Percentiles rank a stretch among this genome's conserved stretches.
These are phyloP conservation scores for Aphanomyces euteiches DNA, from an alignment of 352 stramenopile species.

Conservation along the genomic window DNA sequence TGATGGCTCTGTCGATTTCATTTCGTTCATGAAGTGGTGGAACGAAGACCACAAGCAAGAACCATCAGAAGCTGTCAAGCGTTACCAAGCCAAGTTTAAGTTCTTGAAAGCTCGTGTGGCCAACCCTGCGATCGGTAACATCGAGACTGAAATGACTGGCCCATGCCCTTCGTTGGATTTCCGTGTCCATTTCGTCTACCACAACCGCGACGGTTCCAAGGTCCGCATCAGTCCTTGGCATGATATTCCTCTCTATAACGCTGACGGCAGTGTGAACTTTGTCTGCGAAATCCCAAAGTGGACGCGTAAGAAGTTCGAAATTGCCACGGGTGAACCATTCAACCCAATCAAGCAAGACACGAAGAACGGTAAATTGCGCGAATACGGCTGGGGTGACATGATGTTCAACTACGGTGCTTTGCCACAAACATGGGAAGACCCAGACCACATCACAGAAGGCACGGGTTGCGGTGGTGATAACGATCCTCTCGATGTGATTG, in stretches of 20 bases:
- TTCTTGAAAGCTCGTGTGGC: conserved; percentile 84
- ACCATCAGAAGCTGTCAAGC: conserved; percentile 76
- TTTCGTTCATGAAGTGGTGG: conserved; percentile 87
- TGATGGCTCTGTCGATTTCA: conserved; percentile 74
- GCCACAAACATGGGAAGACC: conserved; percentile 99
- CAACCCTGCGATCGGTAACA: conserved; percentile 75
- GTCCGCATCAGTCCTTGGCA: conserved; percentile 97
- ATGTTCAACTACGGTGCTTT: conserved; percentile 99
- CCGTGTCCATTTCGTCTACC: conserved; percentile 88
- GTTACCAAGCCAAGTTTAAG: conserved; percentile 81
- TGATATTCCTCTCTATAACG: conserved; percentile 94
- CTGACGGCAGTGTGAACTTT: conserved; percentile 83
- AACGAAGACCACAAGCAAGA: conserved; percentile 71
- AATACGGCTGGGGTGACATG: conserved; percentile 95
- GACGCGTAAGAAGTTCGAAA: conserved; percentile 99
- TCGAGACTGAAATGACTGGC: conserved; percentile 67
- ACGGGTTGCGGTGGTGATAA: conserved; percentile 91
- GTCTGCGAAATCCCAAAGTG: conserved; percentile 98
- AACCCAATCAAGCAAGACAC: conserved; percentile 99
- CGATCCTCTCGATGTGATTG: conserved; percentile 98
- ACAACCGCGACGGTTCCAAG: conserved; percentile 56
- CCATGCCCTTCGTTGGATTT: conserved; percentile 88
- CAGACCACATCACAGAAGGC: conserved; percentile 77
- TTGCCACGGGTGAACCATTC: conserved; percentile 91
- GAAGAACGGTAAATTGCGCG: conserved; percentile 96